Evolutionary conservation across 2,329 filamentous ascomycete species (phyloP).

Genomic region (Ophiostoma australiae): DNA sequence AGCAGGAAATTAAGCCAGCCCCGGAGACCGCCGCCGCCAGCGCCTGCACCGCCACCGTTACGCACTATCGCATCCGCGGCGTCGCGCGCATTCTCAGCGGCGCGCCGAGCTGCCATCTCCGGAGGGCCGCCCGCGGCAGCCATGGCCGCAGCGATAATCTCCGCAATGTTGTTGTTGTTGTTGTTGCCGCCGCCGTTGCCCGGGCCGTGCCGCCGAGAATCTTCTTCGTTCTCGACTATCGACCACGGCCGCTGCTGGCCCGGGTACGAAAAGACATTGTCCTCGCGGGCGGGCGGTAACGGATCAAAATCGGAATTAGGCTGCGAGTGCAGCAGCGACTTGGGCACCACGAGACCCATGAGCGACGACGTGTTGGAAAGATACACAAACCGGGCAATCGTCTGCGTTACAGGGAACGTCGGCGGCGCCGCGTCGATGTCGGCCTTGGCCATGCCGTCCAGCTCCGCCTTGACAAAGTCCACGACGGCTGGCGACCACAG

Average conservation of each 20-base stretch:
- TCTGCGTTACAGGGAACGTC: conserved; percentile 41
- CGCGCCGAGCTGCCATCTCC: neutral
- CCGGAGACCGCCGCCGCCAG: neutral
- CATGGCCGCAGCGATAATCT: neutral
- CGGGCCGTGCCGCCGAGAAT: neutral
- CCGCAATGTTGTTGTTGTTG: neutral
- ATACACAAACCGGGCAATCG: conserved; percentile 69
- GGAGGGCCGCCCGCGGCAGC: neutral
- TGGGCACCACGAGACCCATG: conserved; percentile 65
- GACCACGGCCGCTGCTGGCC: conserved; percentile 43
- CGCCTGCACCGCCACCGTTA: neutral
- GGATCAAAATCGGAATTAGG: conserved; percentile 77
- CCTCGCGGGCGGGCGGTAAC: conserved; percentile 60
- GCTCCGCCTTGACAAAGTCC: neutral
- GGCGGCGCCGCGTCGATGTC: conserved; percentile 38
- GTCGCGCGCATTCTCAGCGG: neutral
- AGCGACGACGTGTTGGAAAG: conserved; percentile 69
- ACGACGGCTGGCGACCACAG: conserved; percentile 58
- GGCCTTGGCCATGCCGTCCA: neutral
- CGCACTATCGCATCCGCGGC: neutral
- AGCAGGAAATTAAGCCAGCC: neutral
- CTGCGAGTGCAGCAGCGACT: conserved; percentile 55
- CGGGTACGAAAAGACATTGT: conserved; percentile 48
- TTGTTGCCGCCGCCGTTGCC: neutral
- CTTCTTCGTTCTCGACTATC: conserved; percentile 27